Conservation (phyloP, 139 green algal genomes). For the Eudorina sp. region DNA sequence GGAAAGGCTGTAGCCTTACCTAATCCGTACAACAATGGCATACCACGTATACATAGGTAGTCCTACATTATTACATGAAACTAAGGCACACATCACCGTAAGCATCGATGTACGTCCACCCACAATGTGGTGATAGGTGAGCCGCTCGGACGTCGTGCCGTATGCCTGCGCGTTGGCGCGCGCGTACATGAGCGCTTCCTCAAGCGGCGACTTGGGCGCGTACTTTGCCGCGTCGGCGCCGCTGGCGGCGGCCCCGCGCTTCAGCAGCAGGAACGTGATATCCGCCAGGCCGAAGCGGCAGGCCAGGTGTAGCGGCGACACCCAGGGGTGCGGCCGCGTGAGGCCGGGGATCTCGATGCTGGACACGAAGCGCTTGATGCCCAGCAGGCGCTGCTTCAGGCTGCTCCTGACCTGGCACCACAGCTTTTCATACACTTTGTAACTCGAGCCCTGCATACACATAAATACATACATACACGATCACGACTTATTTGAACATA, state of each 20-base stretch:
- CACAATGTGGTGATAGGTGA: conserved; percentile 46
- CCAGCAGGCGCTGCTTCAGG: conserved; percentile 2
- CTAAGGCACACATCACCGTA: too few species aligned
- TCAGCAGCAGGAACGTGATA: conserved; percentile 41
- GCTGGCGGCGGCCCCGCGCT: conserved; percentile 43
- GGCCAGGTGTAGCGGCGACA: conserved; percentile 58
- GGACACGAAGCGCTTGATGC: conserved; percentile 41
- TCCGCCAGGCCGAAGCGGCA: conserved; percentile 52
- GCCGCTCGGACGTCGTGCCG: conserved; percentile 34
- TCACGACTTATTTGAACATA: too few species aligned
- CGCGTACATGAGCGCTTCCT: conserved; percentile 49
- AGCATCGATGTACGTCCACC: too few species aligned
- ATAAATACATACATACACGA: not conserved
- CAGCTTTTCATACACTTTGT: conserved; percentile 34
- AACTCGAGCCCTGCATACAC: not conserved
- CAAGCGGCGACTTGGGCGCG: conserved; percentile 53
- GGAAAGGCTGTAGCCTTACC: not conserved
- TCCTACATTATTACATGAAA: not conserved
- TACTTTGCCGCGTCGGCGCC: conserved; percentile 39
- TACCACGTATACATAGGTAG: too few species aligned
- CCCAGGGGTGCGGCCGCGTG: conserved; percentile 45
- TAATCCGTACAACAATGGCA: too few species aligned
- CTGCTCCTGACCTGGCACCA: not conserved
- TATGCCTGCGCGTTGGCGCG: conserved; percentile 41
- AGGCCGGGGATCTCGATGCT: conserved; percentile 53